Evolutionary conservation across 1,284 basidiomycete species (phyloP), one percentile per base, ranked within the genome.

Genomic region (Sporisorium exsertum): DNA sequence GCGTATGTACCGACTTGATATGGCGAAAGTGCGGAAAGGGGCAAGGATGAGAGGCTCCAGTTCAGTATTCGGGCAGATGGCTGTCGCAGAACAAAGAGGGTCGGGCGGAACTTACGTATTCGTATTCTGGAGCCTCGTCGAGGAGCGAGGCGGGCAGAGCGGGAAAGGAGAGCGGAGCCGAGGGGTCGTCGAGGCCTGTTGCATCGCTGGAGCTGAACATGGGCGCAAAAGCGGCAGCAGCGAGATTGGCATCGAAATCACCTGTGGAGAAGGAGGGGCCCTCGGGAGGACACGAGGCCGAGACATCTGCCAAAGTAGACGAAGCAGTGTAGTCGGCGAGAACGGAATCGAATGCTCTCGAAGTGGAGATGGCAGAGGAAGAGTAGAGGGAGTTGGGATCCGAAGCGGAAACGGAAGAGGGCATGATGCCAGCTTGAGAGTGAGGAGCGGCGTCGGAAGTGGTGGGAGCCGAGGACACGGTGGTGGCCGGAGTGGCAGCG

Each of bases 1-100:
- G 78, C 4, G 82, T 84, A 58, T 84, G 82, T 0, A 70, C 58
- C 6, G 83, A 84, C 81, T 83, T 32, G 13, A 20, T 43, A n/a
- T 20, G 40, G 18, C 18, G 40, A n/a, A 43, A 43, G 40, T 43
- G 33, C 16, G 45, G 20, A 15, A 18, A 24, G 46, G 32, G 40
- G 50, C 13, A 51, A 49, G 47, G 24, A 33, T 24, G 54, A 8
- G 12, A 40, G 10, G 20, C 29, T 18, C 3, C 24, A 22, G 54
- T 50, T 58, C 7, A 47, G 56, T 16, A 40, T 46, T n/a, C 24
- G n/a, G 16, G 7, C 16, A 5, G 29, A 40, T 16, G 20, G 27
- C 15, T 5, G 51, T 26, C 0, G 27, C n/a, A 37, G 35, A 22
- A 27, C 51, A 20, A 26, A 5, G 37, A 10, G 27, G 9, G 16